phyloP scores from a whole-genome alignment of 2,329 filamentous ascomycete species.

The Arachnomyces sp. region DNA sequence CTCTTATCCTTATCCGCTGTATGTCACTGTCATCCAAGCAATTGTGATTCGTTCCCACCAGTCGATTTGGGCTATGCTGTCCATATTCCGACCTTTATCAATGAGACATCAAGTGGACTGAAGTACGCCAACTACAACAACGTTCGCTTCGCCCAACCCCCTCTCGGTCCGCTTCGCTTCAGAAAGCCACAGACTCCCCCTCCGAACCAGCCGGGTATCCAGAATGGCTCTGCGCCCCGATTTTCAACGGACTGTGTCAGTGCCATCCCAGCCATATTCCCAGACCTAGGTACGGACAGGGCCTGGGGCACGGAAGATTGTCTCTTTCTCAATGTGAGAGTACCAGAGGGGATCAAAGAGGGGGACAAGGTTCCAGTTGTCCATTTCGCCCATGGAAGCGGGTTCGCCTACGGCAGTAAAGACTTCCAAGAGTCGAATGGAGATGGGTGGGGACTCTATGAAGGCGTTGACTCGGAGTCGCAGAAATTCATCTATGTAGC shows the following conservation, averaged over 20 bases:
- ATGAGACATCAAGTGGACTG: background rate
- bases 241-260: slow-evolving; percentile 4
- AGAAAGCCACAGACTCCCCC: slow-evolving; percentile 2
- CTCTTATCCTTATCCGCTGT: too few relatives aligned
- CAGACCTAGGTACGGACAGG: slow-evolving; percentile 4
- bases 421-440: slow-evolving; percentile 2
- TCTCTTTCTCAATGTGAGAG: slow-evolving; percentile 9
- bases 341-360: slow-evolving; percentile 6
- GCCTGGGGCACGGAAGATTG: slow-evolving; percentile 10
- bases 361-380: slow-evolving; percentile 7
- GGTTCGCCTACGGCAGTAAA: slow-evolving; percentile 6
- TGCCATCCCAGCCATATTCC: background rate
- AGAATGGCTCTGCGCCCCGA: slow-evolving; percentile 1
- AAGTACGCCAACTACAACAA: slow-evolving; percentile 8
- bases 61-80: slow-evolving; percentile 4
- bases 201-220: background rate
- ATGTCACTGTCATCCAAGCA: too few relatives aligned
- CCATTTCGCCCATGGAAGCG: slow-evolving; percentile 9
- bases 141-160: slow-evolving; percentile 9
- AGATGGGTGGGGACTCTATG: slow-evolving; percentile 5
- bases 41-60: too few relatives aligned
- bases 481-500: slow-evolving; percentile 9
- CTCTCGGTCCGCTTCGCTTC: slow-evolving; percentile 3
- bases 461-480: background rate
- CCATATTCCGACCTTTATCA: slow-evolving; percentile 3